phyloP scores from a whole-genome alignment of 2,329 filamentous ascomycete genomes.

The Neoascochyta sp. region DNA sequence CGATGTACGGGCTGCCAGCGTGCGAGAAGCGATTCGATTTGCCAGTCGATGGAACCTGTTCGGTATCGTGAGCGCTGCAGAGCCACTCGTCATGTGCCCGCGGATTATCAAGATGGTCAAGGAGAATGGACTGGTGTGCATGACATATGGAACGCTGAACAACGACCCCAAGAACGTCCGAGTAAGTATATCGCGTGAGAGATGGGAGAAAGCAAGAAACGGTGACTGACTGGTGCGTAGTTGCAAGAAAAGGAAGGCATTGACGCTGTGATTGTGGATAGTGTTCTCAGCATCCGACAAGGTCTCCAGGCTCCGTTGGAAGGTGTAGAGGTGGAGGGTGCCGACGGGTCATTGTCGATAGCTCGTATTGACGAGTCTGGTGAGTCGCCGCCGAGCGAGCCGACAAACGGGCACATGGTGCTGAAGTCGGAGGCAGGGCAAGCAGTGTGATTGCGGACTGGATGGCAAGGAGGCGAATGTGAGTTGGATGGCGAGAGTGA shows the following conservation, averaged over 20 bases:
- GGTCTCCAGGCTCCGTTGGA: slow-evolving; percentile 70
- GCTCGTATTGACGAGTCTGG: too few species aligned
- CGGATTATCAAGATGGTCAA: slow-evolving; percentile 89
- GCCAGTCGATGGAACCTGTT: slow-evolving; percentile 92
- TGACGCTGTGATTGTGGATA: slow-evolving; percentile 96
- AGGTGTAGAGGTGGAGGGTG: too few species aligned
- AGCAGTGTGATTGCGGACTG: too few species aligned
- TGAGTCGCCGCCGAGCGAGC: too few species aligned
- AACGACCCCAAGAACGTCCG: slow-evolving; percentile 84
- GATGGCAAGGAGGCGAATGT: too few species aligned
- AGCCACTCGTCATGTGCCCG: slow-evolving; percentile 84
- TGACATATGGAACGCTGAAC: slow-evolving; percentile 88
- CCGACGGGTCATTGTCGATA: too few species aligned
- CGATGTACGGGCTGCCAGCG: slow-evolving; percentile 82
- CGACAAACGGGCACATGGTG: too few species aligned
- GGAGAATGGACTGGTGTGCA: slow-evolving; percentile 87
- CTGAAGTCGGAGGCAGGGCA: too few species aligned
- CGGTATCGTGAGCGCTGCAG: slow-evolving; percentile 84
- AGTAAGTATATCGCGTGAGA: slow-evolving; percentile 54
- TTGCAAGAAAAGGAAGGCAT: slow-evolving; percentile 92
- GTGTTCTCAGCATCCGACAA: slow-evolving; percentile 86
- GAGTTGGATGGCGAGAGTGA: too few species aligned
- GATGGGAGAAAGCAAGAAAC: too few species aligned
- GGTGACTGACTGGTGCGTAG: slow-evolving; percentile 43
- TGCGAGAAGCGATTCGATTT: slow-evolving; percentile 95